Conservation (phyloP, 192 early-diverging fungal genomes). For the Coemansia sp. region DNA sequence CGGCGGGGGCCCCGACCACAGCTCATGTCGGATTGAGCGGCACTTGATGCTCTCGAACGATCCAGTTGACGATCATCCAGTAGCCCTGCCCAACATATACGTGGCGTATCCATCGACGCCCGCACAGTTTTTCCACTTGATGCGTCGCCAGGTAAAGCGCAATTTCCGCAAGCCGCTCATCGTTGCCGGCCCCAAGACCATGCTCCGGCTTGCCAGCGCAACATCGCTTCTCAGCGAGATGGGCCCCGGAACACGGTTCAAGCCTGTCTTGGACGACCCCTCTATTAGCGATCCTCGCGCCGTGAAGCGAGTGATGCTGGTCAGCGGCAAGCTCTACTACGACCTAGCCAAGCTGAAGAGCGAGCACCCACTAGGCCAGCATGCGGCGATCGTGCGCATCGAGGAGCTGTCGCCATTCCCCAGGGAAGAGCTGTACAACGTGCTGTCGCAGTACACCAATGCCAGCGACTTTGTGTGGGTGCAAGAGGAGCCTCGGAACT, state of each 20-base stretch:
- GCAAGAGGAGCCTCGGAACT: conserved; percentile 93
- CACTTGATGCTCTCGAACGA: conserved; percentile 91
- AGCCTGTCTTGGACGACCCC: conserved; percentile 76
- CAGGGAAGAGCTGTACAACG: conserved; percentile 60
- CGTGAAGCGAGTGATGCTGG: conserved; percentile 69
- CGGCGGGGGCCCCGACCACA: conserved; percentile 95
- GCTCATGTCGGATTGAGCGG: conserved; percentile 83
- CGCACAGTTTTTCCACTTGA: conserved; percentile 93
- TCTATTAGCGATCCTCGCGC: conserved; percentile 47
- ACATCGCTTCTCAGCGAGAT: conserved; percentile 81
- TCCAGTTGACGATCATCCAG: conserved; percentile 52
- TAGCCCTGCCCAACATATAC: conserved; percentile 83
- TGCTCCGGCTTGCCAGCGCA: conserved; percentile 65
- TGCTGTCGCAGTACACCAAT: conserved; percentile 65
- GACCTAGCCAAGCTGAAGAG: conserved; percentile 79
- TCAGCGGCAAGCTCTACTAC: conserved; percentile 91
- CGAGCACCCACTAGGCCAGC: conserved; percentile 61
- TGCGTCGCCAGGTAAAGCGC: conserved; percentile 87
- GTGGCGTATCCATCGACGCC: conserved; percentile 90
- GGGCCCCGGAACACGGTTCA: conserved; percentile 80
- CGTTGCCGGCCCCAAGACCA: conserved; percentile 72
- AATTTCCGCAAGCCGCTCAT: conserved; percentile 94
- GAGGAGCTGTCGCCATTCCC: conserved; percentile 97
- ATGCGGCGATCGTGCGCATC: conserved; percentile 81
- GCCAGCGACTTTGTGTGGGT: conserved; percentile 74